These are phyloP conservation scores for Carpinus viminea DNA, from an alignment of 306 rosid species.

Conservation along the genomic window DNA sequence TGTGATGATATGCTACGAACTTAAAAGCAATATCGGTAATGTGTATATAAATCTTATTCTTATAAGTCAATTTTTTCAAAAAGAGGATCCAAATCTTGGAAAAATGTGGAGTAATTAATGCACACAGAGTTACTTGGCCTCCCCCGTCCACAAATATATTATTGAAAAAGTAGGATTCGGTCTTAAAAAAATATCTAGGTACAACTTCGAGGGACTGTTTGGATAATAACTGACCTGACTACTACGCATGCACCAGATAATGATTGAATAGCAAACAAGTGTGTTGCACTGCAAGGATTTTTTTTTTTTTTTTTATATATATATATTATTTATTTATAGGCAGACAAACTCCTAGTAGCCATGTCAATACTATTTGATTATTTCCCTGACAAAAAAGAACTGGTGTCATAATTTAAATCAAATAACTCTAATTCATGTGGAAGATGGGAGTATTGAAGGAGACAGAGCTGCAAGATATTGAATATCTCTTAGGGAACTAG, in stretches of 20 bases:
- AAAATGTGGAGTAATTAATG: neutral
- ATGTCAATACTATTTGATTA: neutral
- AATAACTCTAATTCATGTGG: neutral
- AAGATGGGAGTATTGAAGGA: neutral
- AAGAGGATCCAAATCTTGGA: too few species aligned
- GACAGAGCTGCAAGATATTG: neutral
- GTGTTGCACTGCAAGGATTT: neutral
- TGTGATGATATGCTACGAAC: too few species aligned
- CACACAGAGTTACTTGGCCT: neutral
- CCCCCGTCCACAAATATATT: slow-evolving; percentile 7
- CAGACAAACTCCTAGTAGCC: neutral
- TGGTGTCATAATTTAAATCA: neutral
- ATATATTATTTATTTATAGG: too few species aligned
- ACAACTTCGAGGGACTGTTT: neutral
- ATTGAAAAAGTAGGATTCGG: slow-evolving; percentile 3
- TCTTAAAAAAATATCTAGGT: slow-evolving; percentile 10
- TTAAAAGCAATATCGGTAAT: too few species aligned
- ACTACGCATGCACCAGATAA: too few species aligned
- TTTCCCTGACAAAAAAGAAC: neutral
- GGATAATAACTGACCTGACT: neutral
- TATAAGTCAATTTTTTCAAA: too few species aligned
- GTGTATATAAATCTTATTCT: too few species aligned
- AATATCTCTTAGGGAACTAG: neutral
- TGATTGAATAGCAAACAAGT: neutral
- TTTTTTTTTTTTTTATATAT: too few species aligned